phyloP scores from a whole-genome alignment of 176 grass and related monocot species.

The Neostapfia colusana region DNA sequence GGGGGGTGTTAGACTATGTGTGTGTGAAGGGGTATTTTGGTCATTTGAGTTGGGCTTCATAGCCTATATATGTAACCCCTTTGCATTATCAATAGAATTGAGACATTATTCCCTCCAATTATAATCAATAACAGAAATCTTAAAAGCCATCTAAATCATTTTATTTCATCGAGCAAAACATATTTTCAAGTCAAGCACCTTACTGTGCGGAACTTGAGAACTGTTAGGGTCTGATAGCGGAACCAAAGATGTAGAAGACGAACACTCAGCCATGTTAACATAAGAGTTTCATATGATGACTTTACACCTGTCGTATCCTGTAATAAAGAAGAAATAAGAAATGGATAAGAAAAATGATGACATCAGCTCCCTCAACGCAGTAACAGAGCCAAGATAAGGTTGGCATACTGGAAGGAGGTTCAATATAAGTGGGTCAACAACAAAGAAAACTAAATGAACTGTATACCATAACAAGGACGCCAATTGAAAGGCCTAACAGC shows the following conservation, averaged over 20 bases:
- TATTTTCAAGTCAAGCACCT: conserved; percentile 60
- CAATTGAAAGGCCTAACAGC: conserved; percentile 63
- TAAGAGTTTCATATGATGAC: conserved; percentile 65
- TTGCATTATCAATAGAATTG: too few relatives aligned
- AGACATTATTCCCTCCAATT: too few relatives aligned
- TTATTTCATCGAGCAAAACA: conserved; percentile 32
- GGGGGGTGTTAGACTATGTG: too few relatives aligned
- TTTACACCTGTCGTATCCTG: conserved; percentile 78
- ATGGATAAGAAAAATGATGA: conserved; percentile 7
- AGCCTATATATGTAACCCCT: too few relatives aligned
- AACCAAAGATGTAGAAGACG: conserved; percentile 92
- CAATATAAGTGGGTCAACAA: not conserved
- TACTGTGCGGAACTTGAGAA: conserved; percentile 94
- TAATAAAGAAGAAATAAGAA: conserved; percentile 35
- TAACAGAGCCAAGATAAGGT: conserved; percentile 21
- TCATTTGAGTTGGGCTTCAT: too few relatives aligned
- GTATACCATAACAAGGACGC: conserved; percentile 74
- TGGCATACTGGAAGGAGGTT: conserved; percentile 10
- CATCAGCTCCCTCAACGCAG: conserved; percentile 4
- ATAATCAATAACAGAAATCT: conserved; percentile 27
- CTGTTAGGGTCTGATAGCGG: conserved; percentile 75
- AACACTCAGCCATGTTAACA: conserved; percentile 64
- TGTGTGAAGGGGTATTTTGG: too few relatives aligned
- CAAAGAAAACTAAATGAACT: conserved; percentile 36
- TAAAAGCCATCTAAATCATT: conserved; percentile 8